These are phyloP conservation scores for Eucalyptus regnans DNA, from an alignment of 345 rosid genomes.

Conservation along the genomic window DNA sequence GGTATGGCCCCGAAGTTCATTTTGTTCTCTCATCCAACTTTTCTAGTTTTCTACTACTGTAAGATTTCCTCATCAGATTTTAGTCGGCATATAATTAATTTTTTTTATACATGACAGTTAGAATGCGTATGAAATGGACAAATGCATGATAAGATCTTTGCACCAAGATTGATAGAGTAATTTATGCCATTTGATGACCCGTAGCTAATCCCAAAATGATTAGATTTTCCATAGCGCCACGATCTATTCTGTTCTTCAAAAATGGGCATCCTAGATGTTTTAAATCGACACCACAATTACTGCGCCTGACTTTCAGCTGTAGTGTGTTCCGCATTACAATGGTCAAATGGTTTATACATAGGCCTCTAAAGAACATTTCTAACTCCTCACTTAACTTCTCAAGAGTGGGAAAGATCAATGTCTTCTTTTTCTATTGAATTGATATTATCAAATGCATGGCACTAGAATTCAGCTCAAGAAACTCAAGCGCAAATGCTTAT, in stretches of 20 bases:
- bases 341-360: not conserved
- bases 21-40: not conserved
- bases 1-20: slow-evolving; percentile 9
- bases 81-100: not conserved
- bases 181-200: not conserved
- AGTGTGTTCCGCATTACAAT: not conserved
- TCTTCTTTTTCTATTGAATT: not conserved
- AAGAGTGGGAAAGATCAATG: not conserved
- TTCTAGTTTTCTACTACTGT: not conserved
- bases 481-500: not conserved
- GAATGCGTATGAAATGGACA: not conserved
- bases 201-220: not conserved
- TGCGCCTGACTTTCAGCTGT: not conserved
- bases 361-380: not conserved
- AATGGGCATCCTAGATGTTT: not conserved
- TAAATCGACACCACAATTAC: not conserved
- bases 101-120: not conserved
- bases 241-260: not conserved
- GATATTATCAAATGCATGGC: not conserved
- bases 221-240: not conserved
- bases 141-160: not conserved
- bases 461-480: not conserved
- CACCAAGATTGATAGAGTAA: not conserved
- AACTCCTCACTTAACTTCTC: not conserved
- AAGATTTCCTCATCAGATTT: not conserved